Base-by-base conservation (phyloP, 2,329 filamentous ascomycete species). In the Akanthomyces muscarius region DNA sequence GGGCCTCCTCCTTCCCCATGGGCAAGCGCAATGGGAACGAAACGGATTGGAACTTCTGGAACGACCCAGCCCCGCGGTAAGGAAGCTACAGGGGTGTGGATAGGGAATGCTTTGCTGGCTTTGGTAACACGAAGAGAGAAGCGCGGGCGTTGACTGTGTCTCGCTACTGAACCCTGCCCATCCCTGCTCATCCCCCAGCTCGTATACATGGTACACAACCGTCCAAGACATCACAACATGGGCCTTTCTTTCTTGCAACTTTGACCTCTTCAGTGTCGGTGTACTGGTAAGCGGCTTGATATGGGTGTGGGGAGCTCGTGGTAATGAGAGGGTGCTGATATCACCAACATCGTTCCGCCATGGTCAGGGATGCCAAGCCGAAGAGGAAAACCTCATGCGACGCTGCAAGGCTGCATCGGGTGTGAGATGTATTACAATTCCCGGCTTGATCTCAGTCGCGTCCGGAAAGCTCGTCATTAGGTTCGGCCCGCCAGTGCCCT, bases 31-130 rank as follows among this genome's bases (percentile, higher is more conserved):
- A 30, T 21, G 28, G 28, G 6, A 54, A 54, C 16, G 28, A 42
- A 55, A n/a, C 52, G 7, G n/a, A 41, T 41, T 53, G n/a, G 47
- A 23, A 11, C 52, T 55, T 55, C 52, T 55, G 52, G 52, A 55
- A 55, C 52, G 52, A 55, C 23, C 21, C 23, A 8, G 38, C 41
- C 38, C 38, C 38, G 38, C 38, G 38, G 38, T 16, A 16, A 41
- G 23, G 23, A 30, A 42, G 38, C 36, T 44, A 13, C 38, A 25
- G 42, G 52, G 52, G 23, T 55, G 36, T 8, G 38, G 13, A 16
- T 55, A 14, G n/a, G 38, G 38, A 28, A 21, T 55, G 52, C 38
- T 42, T 44, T 25, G 36, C 36, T 55, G 52, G 38, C 38, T n/a
- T 44, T 42, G 21, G 23, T 55, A 25, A 55, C 52, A 55, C 52